These are phyloP conservation scores for Ceratobasidium sp. DNA, from an alignment of 1,284 basidiomycete genomes.

Conservation along the genomic window DNA sequence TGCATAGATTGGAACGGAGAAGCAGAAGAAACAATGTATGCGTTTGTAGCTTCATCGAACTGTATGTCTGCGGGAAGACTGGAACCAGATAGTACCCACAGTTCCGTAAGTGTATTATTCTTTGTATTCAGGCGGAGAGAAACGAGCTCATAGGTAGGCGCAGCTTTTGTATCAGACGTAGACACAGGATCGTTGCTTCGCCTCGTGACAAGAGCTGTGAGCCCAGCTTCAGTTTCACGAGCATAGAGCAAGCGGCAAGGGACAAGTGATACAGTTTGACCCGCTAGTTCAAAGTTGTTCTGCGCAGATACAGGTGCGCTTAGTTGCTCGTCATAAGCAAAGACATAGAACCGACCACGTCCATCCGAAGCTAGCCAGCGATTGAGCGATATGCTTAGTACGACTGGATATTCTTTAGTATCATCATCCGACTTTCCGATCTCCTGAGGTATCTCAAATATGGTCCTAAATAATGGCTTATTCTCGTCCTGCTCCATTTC, in stretches of 20 bases:
- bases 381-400: constrained; percentile 66
- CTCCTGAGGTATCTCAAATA: constrained; percentile 51
- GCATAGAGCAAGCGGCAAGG: constrained; percentile 73
- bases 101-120: constrained; percentile 59
- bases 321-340: constrained; percentile 57
- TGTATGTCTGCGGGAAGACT: constrained; percentile 77
- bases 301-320: neutral
- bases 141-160: constrained; percentile 10
- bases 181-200: constrained; percentile 1
- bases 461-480: constrained; percentile 38
- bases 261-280: constrained; percentile 48
- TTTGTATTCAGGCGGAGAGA: constrained; percentile 23
- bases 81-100: constrained; percentile 78
- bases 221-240: constrained; percentile 57
- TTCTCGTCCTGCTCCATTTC: constrained; percentile 67
- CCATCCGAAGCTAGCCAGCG: constrained; percentile 79
- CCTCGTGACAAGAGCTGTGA: constrained; percentile 29
- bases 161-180: constrained; percentile 7
- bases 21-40: constrained; percentile 71
- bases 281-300: constrained; percentile 29
- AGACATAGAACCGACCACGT: constrained; percentile 73
- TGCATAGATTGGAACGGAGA: constrained; percentile 65
- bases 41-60: constrained; percentile 63
- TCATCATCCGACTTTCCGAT: constrained; percentile 53
- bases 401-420: constrained; percentile 81